Conservation (phyloP, 495 filamentous ascomycete species). For the Aspergillus leporis region DNA sequence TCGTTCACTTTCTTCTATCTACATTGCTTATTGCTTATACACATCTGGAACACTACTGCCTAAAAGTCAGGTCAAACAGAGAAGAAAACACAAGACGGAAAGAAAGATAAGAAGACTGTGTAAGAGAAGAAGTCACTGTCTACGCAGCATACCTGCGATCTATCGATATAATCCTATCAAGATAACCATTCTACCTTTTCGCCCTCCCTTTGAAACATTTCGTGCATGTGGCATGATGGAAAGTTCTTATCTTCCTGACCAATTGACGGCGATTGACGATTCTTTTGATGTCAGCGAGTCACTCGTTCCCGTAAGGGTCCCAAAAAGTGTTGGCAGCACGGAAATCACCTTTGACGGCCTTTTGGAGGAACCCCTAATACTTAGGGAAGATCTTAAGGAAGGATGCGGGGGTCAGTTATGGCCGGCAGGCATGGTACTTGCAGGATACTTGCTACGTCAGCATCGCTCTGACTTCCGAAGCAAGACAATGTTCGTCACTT, state of each 20-base stretch:
- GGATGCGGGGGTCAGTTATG: slow-evolving; percentile 92
- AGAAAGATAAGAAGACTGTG: background rate
- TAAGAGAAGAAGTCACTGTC: background rate
- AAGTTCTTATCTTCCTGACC: background rate
- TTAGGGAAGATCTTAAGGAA: slow-evolving; percentile 80
- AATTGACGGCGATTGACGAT: background rate
- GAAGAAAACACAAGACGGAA: too few relatives aligned
- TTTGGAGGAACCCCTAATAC: slow-evolving; percentile 63
- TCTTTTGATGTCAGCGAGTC: slow-evolving; percentile 58
- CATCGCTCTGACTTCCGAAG: slow-evolving; percentile 58
- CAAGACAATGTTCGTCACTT: slow-evolving; percentile 69
- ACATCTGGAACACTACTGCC: too few relatives aligned
- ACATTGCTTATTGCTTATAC: too few relatives aligned
- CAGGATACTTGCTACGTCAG: slow-evolving; percentile 76
- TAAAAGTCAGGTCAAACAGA: too few relatives aligned
- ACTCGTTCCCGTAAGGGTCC: slow-evolving; percentile 63
- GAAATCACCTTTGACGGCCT: slow-evolving; percentile 72
- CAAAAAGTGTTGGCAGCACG: slow-evolving; percentile 64
- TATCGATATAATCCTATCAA: background rate
- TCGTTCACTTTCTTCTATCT: too few relatives aligned
- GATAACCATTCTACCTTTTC: background rate
- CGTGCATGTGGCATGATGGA: background rate
- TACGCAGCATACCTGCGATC: too few relatives aligned
- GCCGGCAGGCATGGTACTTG: slow-evolving; percentile 88
- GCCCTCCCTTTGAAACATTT: background rate